These are phyloP conservation scores for Ceratocystis variospora DNA, from an alignment of 2,329 filamentous ascomycete genomes.

Conservation along the genomic window DNA sequence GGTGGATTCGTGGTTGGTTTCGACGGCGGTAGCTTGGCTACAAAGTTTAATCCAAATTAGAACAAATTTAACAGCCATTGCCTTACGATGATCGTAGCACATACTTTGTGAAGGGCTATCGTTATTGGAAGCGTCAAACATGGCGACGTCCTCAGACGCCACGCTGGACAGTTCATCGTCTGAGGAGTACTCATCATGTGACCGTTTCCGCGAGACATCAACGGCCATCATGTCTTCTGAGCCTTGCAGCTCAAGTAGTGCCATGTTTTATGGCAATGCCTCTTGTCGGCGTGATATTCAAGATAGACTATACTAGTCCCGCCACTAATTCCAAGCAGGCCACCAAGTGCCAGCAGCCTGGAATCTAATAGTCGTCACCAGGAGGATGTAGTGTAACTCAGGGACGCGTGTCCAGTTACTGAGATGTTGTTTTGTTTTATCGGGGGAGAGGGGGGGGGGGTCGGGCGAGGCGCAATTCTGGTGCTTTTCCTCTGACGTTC, in stretches of 20 bases:
- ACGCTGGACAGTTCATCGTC: conserved; percentile 22
- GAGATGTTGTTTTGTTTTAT: not conserved
- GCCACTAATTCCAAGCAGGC: not conserved
- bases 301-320: not conserved
- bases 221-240: conserved; percentile 29
- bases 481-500: too few relatives aligned
- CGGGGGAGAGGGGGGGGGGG: too few relatives aligned
- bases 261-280: conserved; percentile 27
- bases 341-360: not conserved
- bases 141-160: conserved; percentile 13
- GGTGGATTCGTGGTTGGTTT: conserved; percentile 4
- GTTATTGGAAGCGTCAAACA: conserved; percentile 11
- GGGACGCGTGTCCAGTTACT: not conserved
- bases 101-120: not conserved
- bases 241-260: conserved; percentile 30
- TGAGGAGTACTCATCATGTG: conserved; percentile 33
- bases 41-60: conserved; percentile 22
- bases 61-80: conserved; percentile 26
- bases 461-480: not conserved
- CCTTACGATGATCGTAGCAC: conserved; percentile 22
- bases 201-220: conserved; percentile 34
- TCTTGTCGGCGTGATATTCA: not conserved
- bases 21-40: not conserved
- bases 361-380: not conserved
- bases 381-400: not conserved